Evolutionary conservation across 345 rosid species (phyloP), one percentile per base, ranked within the genome.

Genomic region (Mercurialis annua): DNA sequence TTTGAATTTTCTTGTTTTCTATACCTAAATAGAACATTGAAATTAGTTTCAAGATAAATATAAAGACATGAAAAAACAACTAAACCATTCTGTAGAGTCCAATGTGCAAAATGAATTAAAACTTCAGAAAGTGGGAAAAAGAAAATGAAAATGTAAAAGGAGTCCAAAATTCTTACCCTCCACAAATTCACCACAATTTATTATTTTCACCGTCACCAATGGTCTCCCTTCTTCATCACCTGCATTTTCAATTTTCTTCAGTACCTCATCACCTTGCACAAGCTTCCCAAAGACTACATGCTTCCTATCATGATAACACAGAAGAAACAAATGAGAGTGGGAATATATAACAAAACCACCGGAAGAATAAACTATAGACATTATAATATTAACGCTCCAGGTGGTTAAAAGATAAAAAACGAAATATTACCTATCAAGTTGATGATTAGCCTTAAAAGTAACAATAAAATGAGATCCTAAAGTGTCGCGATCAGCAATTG

Each of bases 251-350:
- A 94, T 92, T 73, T 77, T 91, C 77, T 89, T 86, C 63, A 94
- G 69, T 68, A 90, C 75, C 67, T 92, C 87, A 47, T 81, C 77
- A 56, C 99, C 99, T 73, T 78, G 88, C 73, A 92, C 87, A 76
- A 94, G 90, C 88, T 90, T 85, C 76, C 98, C 98, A 56, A 94
- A 94, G 65, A 85, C 96, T 61, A 94, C 85, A 80, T 76, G 72
- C 60, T 84, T 92, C 78, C 98, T 90, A 87, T 47, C 63, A 78
- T 44, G 43, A 63, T 34, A 58, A 6, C 52, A 8, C 50, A 29
- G 15, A 60, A 42, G 51, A 17, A 62, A 42, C 59, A 20, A 44
- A 36, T 40, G 8, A 9, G 8, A 40, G 11, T 8, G 44, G 4
- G 10, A 1, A 9, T 7, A 40, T 36, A 40, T 40, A 14, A 8